phyloP scores from a whole-genome alignment of 2,329 filamentous ascomycete species.

The Trichoderma afroharzianum region DNA sequence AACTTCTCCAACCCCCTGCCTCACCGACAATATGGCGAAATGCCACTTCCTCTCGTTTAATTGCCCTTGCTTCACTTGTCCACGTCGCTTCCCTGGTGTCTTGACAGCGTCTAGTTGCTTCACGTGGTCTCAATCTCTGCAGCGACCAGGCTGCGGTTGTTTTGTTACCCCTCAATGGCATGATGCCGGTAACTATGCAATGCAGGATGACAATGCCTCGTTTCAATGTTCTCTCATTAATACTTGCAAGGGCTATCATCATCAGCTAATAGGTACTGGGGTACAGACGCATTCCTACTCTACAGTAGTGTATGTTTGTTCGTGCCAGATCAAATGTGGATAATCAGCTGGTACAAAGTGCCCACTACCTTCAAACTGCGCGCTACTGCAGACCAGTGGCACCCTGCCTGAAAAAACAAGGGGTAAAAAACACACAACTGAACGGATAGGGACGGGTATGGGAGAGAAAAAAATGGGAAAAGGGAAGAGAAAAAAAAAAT shows the following conservation, averaged over 20 bases:
- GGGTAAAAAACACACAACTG: background rate
- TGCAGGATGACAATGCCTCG: background rate
- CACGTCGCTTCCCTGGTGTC: background rate
- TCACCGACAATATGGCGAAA: conserved; percentile 14
- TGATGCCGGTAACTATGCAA: background rate
- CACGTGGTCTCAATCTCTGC: background rate
- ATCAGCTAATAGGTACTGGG: background rate
- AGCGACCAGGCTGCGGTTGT: background rate
- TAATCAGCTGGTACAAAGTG: background rate
- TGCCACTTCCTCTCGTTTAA: background rate
- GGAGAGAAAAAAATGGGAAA: background rate
- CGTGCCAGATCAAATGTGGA: background rate
- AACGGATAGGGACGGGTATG: background rate
- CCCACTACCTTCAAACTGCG: background rate
- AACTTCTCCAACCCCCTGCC: background rate
- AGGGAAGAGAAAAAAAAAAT: background rate
- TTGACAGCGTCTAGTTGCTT: background rate
- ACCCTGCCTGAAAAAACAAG: background rate
- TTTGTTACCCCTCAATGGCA: background rate
- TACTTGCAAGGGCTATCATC: background rate
- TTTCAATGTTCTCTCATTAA: background rate
- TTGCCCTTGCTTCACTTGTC: background rate
- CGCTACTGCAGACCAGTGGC: background rate
- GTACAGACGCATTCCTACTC: background rate
- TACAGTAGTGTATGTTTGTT: background rate